Evolutionary conservation across 176 grass and related monocot species (phyloP), one percentile per base, ranked within the genome.

Genomic region (Zizania latifolia): DNA sequence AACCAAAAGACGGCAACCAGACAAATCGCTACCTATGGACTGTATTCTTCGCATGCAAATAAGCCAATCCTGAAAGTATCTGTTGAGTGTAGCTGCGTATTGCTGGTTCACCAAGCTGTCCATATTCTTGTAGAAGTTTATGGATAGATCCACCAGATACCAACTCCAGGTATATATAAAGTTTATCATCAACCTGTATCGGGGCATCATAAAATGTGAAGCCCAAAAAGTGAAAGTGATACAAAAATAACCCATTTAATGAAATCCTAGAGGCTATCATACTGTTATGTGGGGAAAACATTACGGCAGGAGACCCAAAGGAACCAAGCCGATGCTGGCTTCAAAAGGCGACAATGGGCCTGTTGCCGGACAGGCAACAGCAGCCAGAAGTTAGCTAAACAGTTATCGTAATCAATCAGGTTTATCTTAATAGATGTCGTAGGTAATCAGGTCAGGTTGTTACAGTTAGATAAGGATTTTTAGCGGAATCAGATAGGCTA

Each of bases 91-190:
- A 99, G 72, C 95, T 94, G 54, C 95, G 91, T 64, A 99, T 94
- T 76, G 92, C 95, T 69, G 84, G 91, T 71, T 99, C 95, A 74
- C 95, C 95, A 88, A 99, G 85, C 62, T 90, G 86, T 23, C 91
- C 95, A 74, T 99, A 94, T 37, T 99, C 95, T 83, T 94, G 95
- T 67, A 99, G 85, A 85, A 99, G 89, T 83, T 84, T 99, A 86
- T 99, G 91, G 83, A 99, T 99, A 68, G 95, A 99, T 86, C 95
- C 95, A 81, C 95, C 95, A 76, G 95, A 99, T 23, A 99, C 95
- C 86, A 92, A 99, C 68, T 99, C 95, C 79, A 99, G 76, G 68
- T 99, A 99, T 86, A 99, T 99, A 71, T 99, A 94, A 28, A 99
- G 86, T 44, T 84, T 99, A 77, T 94, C 87, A 51, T 94, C 89